These are phyloP conservation scores for Pestalotiopsis sp. DNA, from an alignment of 2,329 filamentous ascomycete species.

Conservation along the genomic window DNA sequence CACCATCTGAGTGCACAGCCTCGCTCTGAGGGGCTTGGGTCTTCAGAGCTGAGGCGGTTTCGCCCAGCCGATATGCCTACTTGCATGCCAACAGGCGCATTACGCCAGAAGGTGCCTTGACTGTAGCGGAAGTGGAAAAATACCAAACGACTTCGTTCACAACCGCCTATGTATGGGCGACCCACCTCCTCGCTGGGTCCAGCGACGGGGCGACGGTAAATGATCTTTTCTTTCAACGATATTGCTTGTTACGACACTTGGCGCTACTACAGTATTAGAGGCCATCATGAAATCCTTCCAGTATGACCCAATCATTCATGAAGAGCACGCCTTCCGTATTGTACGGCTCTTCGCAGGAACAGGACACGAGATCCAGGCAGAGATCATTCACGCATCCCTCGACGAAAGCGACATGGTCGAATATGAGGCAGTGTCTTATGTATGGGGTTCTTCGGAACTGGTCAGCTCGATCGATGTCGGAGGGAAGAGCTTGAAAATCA, in stretches of 20 bases:
- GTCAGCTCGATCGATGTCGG: not conserved
- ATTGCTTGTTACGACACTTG: not conserved
- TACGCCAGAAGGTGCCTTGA: too few relatives aligned
- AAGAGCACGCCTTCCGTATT: not conserved
- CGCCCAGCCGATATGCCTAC: not conserved
- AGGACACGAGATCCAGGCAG: not conserved
- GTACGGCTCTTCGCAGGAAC: not conserved
- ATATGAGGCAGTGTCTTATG: not conserved
- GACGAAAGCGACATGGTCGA: not conserved
- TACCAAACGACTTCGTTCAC: too few relatives aligned
- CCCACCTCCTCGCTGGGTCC: too few relatives aligned
- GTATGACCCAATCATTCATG: not conserved
- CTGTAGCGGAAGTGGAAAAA: too few relatives aligned
- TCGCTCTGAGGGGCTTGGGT: not conserved
- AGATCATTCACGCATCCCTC: not conserved
- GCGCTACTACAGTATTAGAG: not conserved
- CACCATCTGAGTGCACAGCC: not conserved
- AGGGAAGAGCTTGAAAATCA: not conserved
- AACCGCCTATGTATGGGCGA: too few relatives aligned
- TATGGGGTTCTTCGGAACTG: not conserved
- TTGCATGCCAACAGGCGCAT: too few relatives aligned
- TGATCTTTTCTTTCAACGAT: too few relatives aligned
- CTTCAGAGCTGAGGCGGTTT: not conserved
- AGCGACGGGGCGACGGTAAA: too few relatives aligned
- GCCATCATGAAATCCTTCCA: not conserved